phyloP scores from a whole-genome alignment of 768 basidiomycete genomes.

The Pleurotus cornucopiae region DNA sequence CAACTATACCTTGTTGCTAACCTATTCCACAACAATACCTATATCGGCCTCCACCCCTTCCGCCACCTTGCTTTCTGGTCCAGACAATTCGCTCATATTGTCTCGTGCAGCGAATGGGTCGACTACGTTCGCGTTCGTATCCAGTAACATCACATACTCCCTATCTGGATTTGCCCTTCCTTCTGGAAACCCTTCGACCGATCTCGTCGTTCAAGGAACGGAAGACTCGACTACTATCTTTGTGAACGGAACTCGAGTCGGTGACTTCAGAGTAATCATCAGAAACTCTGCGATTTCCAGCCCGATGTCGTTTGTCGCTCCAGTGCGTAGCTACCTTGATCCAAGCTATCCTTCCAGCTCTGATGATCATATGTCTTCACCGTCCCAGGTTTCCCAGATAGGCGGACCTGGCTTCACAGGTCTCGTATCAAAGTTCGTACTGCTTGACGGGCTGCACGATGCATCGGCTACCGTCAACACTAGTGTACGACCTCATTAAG shows the following conservation, averaged over 20 bases:
- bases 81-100: background rate
- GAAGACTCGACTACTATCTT: background rate
- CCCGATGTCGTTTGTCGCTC: constrained; percentile 4
- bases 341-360: background rate
- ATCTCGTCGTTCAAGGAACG: constrained; percentile 1
- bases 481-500: too few relatives aligned
- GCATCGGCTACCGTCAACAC: background rate
- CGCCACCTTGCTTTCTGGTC: background rate
- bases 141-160: constrained; percentile 4
- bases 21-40: background rate
- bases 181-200: background rate
- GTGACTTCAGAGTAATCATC: background rate
- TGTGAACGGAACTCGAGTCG: background rate
- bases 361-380: background rate
- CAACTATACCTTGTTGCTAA: background rate
- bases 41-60: background rate
- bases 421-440: background rate
- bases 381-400: background rate
- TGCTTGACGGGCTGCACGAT: constrained; percentile 1
- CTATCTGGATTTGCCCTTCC: background rate
- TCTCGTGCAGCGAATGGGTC: background rate
- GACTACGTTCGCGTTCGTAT: background rate
- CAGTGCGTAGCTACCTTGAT: background rate
- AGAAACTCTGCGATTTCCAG: background rate
- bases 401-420: constrained; percentile 2